phyloP scores from a whole-genome alignment of 2,329 filamentous ascomycete genomes.

The Leptographium radiaticola region DNA sequence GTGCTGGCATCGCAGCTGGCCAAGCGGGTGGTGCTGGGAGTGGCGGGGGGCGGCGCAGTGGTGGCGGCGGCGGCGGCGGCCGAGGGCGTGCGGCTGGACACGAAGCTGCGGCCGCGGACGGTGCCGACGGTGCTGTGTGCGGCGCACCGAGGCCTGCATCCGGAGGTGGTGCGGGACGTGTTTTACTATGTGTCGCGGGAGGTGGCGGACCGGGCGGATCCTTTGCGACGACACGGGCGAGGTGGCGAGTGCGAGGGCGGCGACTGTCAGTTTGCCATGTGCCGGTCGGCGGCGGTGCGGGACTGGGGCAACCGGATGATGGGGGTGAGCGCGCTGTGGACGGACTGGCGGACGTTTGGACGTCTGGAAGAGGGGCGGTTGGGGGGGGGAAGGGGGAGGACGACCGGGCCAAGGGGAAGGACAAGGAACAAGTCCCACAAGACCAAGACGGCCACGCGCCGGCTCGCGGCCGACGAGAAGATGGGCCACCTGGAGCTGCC shows the following conservation, averaged over 20 bases:
- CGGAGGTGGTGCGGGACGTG: constrained; percentile 10
- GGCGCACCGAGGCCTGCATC: constrained; percentile 12
- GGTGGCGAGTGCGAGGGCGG: neutral
- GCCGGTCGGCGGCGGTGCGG: neutral
- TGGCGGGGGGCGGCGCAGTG: constrained; percentile 3
- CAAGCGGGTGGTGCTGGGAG: constrained; percentile 4
- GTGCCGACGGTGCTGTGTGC: constrained; percentile 12
- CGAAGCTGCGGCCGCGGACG: neutral
- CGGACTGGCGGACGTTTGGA: constrained; percentile 3
- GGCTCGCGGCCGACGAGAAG: neutral
- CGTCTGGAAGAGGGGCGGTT: constrained; percentile 4
- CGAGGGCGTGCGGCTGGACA: constrained; percentile 3
- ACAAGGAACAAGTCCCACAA: too few relatives aligned
- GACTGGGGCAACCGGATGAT: constrained; percentile 13
- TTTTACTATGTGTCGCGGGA: constrained; percentile 21
- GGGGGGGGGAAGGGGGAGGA: neutral
- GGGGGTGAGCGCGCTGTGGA: constrained; percentile 11
- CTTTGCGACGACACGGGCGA: constrained; percentile 6
- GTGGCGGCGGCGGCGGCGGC: constrained; percentile 6
- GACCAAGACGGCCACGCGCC: neutral
- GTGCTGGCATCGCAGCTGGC: constrained; percentile 18
- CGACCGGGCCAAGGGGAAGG: too few relatives aligned
- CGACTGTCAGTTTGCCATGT: neutral
- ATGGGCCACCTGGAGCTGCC: constrained; percentile 11
- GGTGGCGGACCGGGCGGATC: constrained; percentile 9